Conservation (phyloP, 192 early-diverging fungal genomes). For the Funneliformis geosporum region DNA sequence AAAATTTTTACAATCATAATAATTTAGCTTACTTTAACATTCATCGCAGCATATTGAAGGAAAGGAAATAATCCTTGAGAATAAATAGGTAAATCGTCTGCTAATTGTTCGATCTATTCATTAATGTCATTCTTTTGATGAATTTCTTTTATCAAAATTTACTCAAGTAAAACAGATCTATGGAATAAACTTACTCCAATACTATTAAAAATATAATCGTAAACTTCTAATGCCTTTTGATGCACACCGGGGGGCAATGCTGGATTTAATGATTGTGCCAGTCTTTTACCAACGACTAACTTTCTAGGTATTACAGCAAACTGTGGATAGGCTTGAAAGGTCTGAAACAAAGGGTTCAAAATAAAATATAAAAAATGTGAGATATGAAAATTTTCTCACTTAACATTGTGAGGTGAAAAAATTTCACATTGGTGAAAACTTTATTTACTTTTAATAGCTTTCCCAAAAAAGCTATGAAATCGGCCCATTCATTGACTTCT, state of each 20-base stretch:
- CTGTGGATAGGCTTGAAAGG: constrained; percentile 74
- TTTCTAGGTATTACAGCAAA: constrained; percentile 81
- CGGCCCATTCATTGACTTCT: constrained; percentile 88
- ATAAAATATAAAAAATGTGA: neutral
- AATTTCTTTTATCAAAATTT: constrained; percentile 13
- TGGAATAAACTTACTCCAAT: constrained; percentile 59
- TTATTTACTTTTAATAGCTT: constrained; percentile 71
- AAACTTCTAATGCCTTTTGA: constrained; percentile 89
- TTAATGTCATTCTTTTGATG: constrained; percentile 22
- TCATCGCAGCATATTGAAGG: constrained; percentile 77
- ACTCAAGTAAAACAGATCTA: no score
- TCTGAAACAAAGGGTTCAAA: constrained; percentile 41
- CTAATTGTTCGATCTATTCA: constrained; percentile 67
- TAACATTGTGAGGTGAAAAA: no score
- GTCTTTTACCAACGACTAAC: constrained; percentile 81
- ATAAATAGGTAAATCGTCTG: constrained; percentile 81
- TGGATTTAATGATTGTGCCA: constrained; percentile 94
- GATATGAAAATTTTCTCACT: neutral
- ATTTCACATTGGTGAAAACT: no score
- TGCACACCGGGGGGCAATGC: constrained; percentile 94
- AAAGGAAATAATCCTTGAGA: constrained; percentile 91
- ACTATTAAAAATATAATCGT: constrained; percentile 72
- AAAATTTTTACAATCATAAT: neutral
- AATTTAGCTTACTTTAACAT: constrained; percentile 63
- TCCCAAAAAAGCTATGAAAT: constrained; percentile 87